Percentiles rank a stretch among this genome's conserved stretches.
These are phyloP conservation scores for Hymenoscyphus repandus DNA, from an alignment of 2,329 filamentous ascomycete species.

Conservation along the genomic window DNA sequence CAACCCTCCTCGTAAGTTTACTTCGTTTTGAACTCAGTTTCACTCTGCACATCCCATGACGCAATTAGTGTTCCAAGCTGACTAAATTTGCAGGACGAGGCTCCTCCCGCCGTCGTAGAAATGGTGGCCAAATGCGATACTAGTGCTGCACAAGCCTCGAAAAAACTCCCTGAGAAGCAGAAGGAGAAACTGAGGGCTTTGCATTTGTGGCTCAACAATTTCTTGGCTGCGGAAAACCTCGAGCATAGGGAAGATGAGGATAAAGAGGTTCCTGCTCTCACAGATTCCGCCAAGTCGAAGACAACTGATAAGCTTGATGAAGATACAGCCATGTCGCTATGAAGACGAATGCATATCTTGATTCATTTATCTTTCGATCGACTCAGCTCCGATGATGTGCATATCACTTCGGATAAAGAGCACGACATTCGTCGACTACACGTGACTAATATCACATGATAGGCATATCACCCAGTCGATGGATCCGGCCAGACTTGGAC, in stretches of 20 bases:
- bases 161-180: slow-evolving; percentile 12
- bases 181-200: slow-evolving; percentile 8
- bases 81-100: slow-evolving; percentile 34
- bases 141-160: slow-evolving; percentile 2
- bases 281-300: neutral
- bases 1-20: slow-evolving; percentile 57
- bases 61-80: slow-evolving; percentile 21
- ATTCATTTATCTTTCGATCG: neutral
- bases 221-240: neutral
- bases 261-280: neutral
- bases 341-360: neutral
- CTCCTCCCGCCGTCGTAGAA: slow-evolving; percentile 36
- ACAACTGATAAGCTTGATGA: neutral
- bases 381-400: slow-evolving; percentile 1
- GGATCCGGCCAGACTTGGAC: neutral
- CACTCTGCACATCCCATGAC: slow-evolving; percentile 21
- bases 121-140: slow-evolving; percentile 31
- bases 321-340: neutral
- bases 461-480: neutral
- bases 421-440: neutral
- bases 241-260: neutral
- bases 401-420: neutral
- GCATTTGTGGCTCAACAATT: neutral
- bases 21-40: neutral
- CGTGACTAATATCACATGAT: neutral